Evolutionary conservation across 306 rosid genomes (phyloP), one percentile per base, ranked within the genome.

Genomic region (Prinsepia uniflora): DNA sequence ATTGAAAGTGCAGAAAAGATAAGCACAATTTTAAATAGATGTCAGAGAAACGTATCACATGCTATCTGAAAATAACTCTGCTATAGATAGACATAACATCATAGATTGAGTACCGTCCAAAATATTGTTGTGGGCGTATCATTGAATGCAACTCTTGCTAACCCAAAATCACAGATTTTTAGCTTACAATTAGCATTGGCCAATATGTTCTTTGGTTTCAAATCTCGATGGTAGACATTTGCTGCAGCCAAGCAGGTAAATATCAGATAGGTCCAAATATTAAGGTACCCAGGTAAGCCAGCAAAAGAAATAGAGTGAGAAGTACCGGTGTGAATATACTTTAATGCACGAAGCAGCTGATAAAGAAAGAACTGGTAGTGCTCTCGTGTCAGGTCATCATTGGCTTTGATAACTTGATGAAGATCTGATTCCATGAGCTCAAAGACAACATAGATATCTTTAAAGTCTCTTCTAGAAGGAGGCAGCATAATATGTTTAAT

Each of bases 181-280:
- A 93, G 96, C 81, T 93, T 93, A 81, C 97, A 90, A 85, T 93
- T 93, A 70, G 98, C 96, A 74, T 93, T 93, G 69, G 97, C 98
- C 81, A 93, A 84, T 78, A 93, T 93, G 82, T 93, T 93, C 86
- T 93, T 93, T 13, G 98, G 98, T 79, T 93, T 90, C 77, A 93
- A 81, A 79, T 93, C 98, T 79, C 97, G 96, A 79, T 93, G 98
- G 81, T 85, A 93, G 64, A 90, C 98, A 83, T 87, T 93, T 73
- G 96, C 98, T 93, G 90, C 87, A 90, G 59, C 58, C 59, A 67
- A 7, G 52, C 74, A 72, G 66, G 70, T 39, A 58, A 84, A 61
- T 24, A 78, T 82, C 69, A 88, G 82, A 78, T 48, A 71, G 6
- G 67, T 49, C 58, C 17, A 57, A 30, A 30, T 30, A 30, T 3